Evolutionary conservation across 2,329 filamentous ascomycete species (phyloP).

Genomic region (Tolypocladium amazonense): DNA sequence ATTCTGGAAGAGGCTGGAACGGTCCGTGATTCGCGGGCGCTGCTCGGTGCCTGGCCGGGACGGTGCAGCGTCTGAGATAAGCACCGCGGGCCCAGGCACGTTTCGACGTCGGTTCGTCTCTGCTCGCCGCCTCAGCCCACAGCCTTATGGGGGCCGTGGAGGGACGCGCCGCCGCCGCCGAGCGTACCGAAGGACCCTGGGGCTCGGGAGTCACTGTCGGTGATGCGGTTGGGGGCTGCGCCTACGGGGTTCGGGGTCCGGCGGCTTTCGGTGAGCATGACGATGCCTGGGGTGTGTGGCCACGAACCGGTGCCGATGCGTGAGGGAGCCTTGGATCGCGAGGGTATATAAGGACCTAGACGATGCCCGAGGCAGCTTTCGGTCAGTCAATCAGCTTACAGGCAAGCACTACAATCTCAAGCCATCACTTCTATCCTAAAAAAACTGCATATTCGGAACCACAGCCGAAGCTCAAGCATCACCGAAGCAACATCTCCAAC

Average conservation of each 20-base stretch:
- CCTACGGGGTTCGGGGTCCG: not conserved
- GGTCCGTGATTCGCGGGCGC: not conserved
- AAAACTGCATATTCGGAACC: not conserved
- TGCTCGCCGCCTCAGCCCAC: too few species aligned
- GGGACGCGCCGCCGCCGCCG: slow-evolving; percentile 1
- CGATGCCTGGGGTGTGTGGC: not conserved
- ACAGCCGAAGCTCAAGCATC: slow-evolving; percentile 2
- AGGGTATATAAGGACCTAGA: not conserved
- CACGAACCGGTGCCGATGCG: not conserved
- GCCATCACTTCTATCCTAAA: not conserved
- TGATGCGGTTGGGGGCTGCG: not conserved
- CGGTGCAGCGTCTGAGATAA: not conserved
- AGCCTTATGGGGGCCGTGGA: not conserved
- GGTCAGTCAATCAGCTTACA: not conserved
- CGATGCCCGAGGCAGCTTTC: not conserved
- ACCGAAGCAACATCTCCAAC: not conserved
- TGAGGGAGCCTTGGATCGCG: not conserved
- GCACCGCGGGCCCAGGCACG: not conserved
- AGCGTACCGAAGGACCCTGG: not conserved
- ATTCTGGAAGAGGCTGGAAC: not conserved
- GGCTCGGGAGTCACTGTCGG: not conserved
- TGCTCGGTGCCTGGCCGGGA: not conserved
- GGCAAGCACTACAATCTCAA: not conserved
- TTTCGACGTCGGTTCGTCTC: too few species aligned
- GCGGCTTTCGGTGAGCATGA: not conserved